A percentile compares a stretch with the other conserved stretches of the same genome.
These are phyloP conservation scores for Ceratobasidium sp. DNA, from an alignment of 1,284 basidiomycete species.

Conservation along the genomic window DNA sequence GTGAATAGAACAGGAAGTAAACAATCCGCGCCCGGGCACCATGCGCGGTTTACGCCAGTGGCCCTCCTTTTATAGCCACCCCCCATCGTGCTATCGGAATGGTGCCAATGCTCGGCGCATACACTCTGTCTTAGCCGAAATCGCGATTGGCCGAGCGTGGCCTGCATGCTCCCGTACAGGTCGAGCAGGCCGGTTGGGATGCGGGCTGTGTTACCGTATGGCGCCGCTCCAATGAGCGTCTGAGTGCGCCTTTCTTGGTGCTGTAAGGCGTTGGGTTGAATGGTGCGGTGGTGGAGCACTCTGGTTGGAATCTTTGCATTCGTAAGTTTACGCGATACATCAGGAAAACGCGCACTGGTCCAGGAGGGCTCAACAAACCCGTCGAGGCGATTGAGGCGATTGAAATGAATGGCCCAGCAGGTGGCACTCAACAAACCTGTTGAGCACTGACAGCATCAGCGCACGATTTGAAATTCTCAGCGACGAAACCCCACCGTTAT, in stretches of 20 bases:
- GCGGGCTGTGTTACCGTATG: slow-evolving; percentile 6
- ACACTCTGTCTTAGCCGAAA: slow-evolving; percentile 19
- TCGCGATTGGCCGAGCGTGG: not conserved
- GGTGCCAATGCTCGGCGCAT: slow-evolving; percentile 32
- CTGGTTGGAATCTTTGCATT: too few species aligned
- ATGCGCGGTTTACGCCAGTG: slow-evolving; percentile 44
- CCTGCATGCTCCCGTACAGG: slow-evolving; percentile 14
- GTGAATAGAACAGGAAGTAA: slow-evolving; percentile 18
- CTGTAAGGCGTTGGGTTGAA: not conserved
- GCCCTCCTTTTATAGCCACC: slow-evolving; percentile 37
- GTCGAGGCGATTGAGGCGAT: too few species aligned
- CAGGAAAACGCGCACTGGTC: too few species aligned
- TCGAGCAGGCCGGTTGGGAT: too few species aligned
- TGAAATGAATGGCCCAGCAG: too few species aligned
- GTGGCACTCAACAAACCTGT: too few species aligned
- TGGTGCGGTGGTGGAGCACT: too few species aligned
- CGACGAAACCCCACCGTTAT: too few species aligned
- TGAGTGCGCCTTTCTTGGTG: not conserved
- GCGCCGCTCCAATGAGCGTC: slow-evolving; percentile 1
- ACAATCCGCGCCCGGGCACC: slow-evolving; percentile 42
- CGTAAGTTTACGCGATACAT: too few species aligned
- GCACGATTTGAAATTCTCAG: too few species aligned
- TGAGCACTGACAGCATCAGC: too few species aligned
- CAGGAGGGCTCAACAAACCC: too few species aligned
- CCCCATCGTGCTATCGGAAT: slow-evolving; percentile 1